Percentiles rank a stretch among this genome's conserved stretches.
Conservation (phyloP, 805 yeast genomes). For the Saccharomycopsis babjevae region DNA sequence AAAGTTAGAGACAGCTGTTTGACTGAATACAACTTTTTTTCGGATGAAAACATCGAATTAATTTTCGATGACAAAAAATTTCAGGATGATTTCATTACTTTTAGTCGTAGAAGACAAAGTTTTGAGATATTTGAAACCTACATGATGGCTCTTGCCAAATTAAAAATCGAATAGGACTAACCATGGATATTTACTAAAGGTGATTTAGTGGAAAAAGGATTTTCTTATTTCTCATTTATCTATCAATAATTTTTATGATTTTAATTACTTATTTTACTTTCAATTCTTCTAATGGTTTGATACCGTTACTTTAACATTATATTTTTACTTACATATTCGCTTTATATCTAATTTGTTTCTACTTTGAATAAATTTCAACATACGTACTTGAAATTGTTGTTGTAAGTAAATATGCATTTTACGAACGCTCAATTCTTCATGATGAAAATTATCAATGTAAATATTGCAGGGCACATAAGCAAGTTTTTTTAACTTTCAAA, state of each 20-base stretch:
- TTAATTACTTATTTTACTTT: background rate
- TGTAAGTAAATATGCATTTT: background rate
- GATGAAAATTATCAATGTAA: background rate
- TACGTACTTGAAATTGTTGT: too few relatives aligned
- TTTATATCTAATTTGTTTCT: background rate
- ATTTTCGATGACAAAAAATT: slow-evolving; percentile 16
- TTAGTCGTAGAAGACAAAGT: slow-evolving; percentile 14
- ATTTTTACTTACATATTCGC: background rate
- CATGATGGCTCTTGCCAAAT: slow-evolving; percentile 15
- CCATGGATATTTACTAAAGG: background rate
- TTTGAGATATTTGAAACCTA: slow-evolving; percentile 19
- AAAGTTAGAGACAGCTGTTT: slow-evolving; percentile 8
- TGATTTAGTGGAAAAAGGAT: background rate
- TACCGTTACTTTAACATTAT: background rate
- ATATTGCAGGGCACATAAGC: background rate
- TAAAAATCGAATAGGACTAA: slow-evolving; percentile 5
- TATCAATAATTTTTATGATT: background rate
- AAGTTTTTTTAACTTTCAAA: background rate
- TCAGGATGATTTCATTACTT: slow-evolving; percentile 14
- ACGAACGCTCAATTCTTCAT: background rate
- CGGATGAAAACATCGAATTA: slow-evolving; percentile 13
- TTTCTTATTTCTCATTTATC: background rate
- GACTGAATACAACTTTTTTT: slow-evolving; percentile 17
- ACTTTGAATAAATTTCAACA: background rate
- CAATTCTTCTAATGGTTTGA: background rate